Evolutionary conservation across 805 yeast genomes (phyloP).

Genomic region (Starmera caribaea): DNA sequence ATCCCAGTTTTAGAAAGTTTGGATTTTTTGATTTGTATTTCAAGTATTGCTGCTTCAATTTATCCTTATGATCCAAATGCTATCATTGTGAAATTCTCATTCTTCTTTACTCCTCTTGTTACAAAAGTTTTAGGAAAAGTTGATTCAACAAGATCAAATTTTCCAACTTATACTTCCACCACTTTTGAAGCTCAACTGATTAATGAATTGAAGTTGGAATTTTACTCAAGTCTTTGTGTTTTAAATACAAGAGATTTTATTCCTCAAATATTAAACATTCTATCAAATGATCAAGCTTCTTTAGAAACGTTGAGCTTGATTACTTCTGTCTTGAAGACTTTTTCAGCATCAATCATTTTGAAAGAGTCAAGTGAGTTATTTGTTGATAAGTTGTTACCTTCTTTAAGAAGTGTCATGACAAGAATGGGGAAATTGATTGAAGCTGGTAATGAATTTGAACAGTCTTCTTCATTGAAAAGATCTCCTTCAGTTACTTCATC

Average conservation of each 20-base stretch:
- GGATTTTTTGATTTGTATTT: slow-evolving; percentile 22
- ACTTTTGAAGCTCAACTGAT: slow-evolving; percentile 14
- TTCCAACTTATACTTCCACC: slow-evolving; percentile 7
- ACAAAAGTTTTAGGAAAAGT: slow-evolving; percentile 16
- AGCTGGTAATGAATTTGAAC: slow-evolving; percentile 12
- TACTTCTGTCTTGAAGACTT: slow-evolving; percentile 27
- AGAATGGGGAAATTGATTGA: slow-evolving; percentile 12
- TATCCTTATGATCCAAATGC: slow-evolving; percentile 15
- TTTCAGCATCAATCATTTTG: slow-evolving; percentile 21
- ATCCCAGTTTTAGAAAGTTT: slow-evolving; percentile 16
- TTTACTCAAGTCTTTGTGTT: slow-evolving; percentile 17
- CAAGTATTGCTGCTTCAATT: slow-evolving; percentile 24
- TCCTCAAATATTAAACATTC: slow-evolving; percentile 11
- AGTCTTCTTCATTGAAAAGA: slow-evolving; percentile 7
- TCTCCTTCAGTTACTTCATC: slow-evolving; percentile 11
- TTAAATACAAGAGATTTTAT: slow-evolving; percentile 10
- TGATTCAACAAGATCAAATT: slow-evolving; percentile 8
- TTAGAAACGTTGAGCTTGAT: slow-evolving; percentile 23
- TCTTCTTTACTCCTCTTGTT: slow-evolving; percentile 9
- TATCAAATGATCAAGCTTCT: slow-evolving; percentile 22
- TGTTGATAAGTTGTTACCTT: slow-evolving; percentile 19
- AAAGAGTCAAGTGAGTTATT: slow-evolving; percentile 15
- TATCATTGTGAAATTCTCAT: slow-evolving; percentile 20
- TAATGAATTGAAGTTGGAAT: slow-evolving; percentile 20
- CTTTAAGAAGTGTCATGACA: slow-evolving; percentile 20